Conservation (phyloP, 768 basidiomycete species). For the Kwoniella sp. region DNA sequence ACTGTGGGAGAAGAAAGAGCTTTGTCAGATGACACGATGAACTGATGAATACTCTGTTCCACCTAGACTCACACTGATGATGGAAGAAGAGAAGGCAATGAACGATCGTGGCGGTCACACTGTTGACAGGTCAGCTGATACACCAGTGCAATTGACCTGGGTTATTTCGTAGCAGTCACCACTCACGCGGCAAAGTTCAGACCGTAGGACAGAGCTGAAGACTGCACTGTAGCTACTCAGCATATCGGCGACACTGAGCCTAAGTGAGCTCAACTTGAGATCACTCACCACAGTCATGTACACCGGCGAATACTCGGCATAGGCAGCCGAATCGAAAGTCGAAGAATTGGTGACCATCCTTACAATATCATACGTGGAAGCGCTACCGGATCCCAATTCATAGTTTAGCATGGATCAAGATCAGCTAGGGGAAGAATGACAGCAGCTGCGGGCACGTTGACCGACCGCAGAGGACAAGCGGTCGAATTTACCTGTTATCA, state of each 20-base stretch:
- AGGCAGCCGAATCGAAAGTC: conserved; percentile 23
- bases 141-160: background rate
- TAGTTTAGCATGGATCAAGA: no score
- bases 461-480: no score
- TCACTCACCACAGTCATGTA: conserved; percentile 18
- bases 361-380: conserved; percentile 23
- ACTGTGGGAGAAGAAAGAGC: conserved; percentile 53
- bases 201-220: conserved; percentile 21
- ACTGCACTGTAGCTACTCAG: no score
- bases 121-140: background rate
- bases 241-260: no score
- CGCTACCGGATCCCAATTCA: no score
- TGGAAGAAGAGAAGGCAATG: conserved; percentile 63
- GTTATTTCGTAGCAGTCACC: background rate
- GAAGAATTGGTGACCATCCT: conserved; percentile 19
- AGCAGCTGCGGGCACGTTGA: no score
- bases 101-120: conserved; percentile 56
- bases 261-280: no score
- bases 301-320: conserved; percentile 28
- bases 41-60: no score
- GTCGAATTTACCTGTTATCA: conserved; percentile 26
- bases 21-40: background rate
- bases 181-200: conserved; percentile 28
- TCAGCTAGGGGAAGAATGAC: no score
- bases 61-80: conserved; percentile 58